Percentiles rank a stretch among this genome's conserved stretches.
Evolutionary conservation across 2,329 filamentous ascomycete genomes (phyloP).

Genomic region (Colletotrichum tanaceti): DNA sequence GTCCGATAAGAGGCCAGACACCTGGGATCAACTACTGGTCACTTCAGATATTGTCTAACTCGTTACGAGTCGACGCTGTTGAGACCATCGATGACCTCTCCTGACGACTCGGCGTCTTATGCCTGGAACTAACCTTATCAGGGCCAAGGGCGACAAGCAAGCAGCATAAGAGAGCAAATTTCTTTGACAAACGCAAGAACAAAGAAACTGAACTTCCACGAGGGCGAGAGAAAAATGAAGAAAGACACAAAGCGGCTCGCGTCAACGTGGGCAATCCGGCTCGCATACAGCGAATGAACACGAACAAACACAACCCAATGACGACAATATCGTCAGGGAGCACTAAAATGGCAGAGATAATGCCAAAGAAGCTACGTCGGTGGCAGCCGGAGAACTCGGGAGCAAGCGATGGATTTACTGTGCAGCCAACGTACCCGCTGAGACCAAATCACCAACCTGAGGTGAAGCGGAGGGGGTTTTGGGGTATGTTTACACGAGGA

Average conservation of each 20-base stretch:
- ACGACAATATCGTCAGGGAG: slow-evolving; percentile 57
- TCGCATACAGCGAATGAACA: not conserved
- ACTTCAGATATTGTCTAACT: slow-evolving; percentile 59
- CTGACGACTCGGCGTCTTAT: slow-evolving; percentile 44
- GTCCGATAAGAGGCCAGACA: slow-evolving; percentile 48
- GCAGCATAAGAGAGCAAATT: slow-evolving; percentile 5
- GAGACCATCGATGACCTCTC: slow-evolving; percentile 62
- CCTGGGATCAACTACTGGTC: slow-evolving; percentile 58
- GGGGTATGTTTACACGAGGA: slow-evolving; percentile 26
- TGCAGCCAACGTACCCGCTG: slow-evolving; percentile 34
- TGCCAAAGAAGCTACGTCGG: slow-evolving; percentile 15
- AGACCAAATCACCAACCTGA: slow-evolving; percentile 21
- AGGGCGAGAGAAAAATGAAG: not conserved
- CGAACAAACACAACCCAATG: slow-evolving; percentile 44
- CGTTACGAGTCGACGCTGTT: slow-evolving; percentile 61
- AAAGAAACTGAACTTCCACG: slow-evolving; percentile 1
- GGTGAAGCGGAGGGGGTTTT: slow-evolving; percentile 24
- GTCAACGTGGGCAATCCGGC: not conserved
- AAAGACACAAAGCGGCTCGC: not conserved
- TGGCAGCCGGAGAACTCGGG: not conserved
- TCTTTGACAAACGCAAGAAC: not conserved
- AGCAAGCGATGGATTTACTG: slow-evolving; percentile 1
- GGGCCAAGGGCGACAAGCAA: slow-evolving; percentile 11
- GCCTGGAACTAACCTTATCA: slow-evolving; percentile 6
- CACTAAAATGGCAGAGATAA: slow-evolving; percentile 59